These are phyloP conservation scores for Aspergillus calidoustus DNA, from an alignment of 2,329 filamentous ascomycete species.

Conservation along the genomic window DNA sequence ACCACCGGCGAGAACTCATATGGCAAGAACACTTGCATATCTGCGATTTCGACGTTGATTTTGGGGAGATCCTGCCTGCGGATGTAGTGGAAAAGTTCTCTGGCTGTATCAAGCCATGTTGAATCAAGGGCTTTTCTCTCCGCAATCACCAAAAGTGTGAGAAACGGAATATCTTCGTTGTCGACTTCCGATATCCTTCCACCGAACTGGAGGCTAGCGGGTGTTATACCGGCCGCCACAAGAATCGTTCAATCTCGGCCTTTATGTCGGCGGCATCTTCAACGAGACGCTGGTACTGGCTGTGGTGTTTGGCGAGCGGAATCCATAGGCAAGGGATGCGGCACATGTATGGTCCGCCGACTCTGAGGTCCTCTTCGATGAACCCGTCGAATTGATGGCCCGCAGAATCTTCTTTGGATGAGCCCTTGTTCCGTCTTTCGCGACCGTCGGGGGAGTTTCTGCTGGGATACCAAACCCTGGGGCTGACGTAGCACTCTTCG, in stretches of 20 bases:
- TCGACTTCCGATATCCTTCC: not conserved
- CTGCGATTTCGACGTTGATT: not conserved
- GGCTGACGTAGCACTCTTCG: not conserved
- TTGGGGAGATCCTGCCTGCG: not conserved
- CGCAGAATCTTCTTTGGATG: not conserved
- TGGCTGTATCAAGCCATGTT: not conserved
- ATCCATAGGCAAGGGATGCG: not conserved
- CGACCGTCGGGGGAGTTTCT: not conserved
- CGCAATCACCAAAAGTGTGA: not conserved
- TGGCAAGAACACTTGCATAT: not conserved
- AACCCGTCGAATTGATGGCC: not conserved
- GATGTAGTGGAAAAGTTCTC: not conserved
- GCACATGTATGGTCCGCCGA: not conserved
- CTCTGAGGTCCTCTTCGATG: not conserved
- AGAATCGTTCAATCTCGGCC: not conserved
- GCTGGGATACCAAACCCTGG: not conserved
- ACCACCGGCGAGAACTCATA: not conserved
- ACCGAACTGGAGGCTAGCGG: not conserved
- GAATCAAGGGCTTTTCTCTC: not conserved
- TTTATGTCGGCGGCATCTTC: not conserved
- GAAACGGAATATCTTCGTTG: not conserved
- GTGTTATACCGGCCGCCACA: not conserved
- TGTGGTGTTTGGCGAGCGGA: not conserved
- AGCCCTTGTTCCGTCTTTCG: not conserved
- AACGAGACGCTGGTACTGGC: not conserved